These are phyloP conservation scores for Paraphoma chrysanthemicola DNA, from an alignment of 2,329 filamentous ascomycete species.

Conservation along the genomic window DNA sequence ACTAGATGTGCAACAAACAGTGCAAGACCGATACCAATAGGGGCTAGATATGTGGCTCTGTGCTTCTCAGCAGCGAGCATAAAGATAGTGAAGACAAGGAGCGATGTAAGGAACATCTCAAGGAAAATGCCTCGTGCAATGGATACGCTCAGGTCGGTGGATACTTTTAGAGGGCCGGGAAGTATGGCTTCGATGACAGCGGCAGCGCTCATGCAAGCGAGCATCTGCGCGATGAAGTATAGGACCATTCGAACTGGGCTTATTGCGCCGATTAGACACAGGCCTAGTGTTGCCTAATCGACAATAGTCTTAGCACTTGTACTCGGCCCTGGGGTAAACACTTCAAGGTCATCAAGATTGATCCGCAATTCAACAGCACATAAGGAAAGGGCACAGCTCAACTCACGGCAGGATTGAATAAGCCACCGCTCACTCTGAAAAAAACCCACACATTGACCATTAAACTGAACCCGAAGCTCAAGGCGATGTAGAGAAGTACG, in stretches of 20 bases:
- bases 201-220: slow-evolving; percentile 45
- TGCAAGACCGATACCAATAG: slow-evolving; percentile 73
- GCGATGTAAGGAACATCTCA: slow-evolving; percentile 49
- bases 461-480: slow-evolving; percentile 47
- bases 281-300: slow-evolving; percentile 46
- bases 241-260: slow-evolving; percentile 30
- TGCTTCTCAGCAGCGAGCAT: slow-evolving; percentile 79
- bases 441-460: slow-evolving; percentile 52
- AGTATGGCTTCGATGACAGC: slow-evolving; percentile 43
- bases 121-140: slow-evolving; percentile 48
- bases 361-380: too few species aligned
- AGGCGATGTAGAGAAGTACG: slow-evolving; percentile 45
- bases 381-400: neutral
- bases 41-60: slow-evolving; percentile 73
- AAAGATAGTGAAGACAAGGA: slow-evolving; percentile 51
- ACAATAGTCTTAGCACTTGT: too few species aligned
- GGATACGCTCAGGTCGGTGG: slow-evolving; percentile 41
- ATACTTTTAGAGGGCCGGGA: slow-evolving; percentile 43
- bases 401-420: slow-evolving; percentile 51
- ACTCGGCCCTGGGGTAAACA: too few species aligned
- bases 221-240: slow-evolving; percentile 45
- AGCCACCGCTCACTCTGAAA: slow-evolving; percentile 46
- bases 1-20: slow-evolving; percentile 68
- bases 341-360: too few species aligned
- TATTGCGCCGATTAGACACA: slow-evolving; percentile 43